These are phyloP conservation scores for Schizothecium vesticola DNA, from an alignment of 495 filamentous ascomycete species.

Conservation along the genomic window DNA sequence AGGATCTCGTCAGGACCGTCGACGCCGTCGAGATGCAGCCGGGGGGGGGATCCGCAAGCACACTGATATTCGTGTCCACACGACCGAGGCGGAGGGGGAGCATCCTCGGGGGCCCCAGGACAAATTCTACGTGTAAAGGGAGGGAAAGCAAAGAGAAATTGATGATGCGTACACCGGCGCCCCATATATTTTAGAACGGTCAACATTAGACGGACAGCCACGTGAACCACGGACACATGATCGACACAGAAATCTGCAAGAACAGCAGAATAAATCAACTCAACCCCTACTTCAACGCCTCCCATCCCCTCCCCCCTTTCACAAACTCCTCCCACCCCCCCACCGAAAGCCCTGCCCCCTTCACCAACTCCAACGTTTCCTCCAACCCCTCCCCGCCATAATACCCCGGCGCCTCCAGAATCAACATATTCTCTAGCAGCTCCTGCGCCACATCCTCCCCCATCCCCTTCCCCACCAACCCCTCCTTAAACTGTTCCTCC, in stretches of 20 bases:
- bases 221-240: not conserved
- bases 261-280: not conserved
- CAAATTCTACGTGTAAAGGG: not conserved
- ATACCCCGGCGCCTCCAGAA: constrained; percentile 48
- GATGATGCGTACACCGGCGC: not conserved
- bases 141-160: not conserved
- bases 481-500: constrained; percentile 42
- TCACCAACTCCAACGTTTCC: constrained; percentile 29
- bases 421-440: constrained; percentile 49
- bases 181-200: not conserved
- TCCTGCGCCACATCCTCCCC: constrained; percentile 36
- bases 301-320: constrained; percentile 9
- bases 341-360: constrained; percentile 22
- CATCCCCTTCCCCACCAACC: constrained; percentile 23
- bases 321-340: constrained; percentile 38
- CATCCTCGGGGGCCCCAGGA: not conserved
- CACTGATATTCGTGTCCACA: not conserved
- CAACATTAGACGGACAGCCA: not conserved
- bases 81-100: not conserved
- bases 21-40: not conserved
- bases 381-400: constrained; percentile 41
- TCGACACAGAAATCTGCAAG: not conserved
- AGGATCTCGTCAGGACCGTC: not conserved
- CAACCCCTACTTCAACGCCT: not conserved
- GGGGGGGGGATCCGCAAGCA: not conserved